Evolutionary conservation across 2,329 filamentous ascomycete species (phyloP), one percentile per base, ranked within the genome.

Genomic region (Xylariaceae sp.): DNA sequence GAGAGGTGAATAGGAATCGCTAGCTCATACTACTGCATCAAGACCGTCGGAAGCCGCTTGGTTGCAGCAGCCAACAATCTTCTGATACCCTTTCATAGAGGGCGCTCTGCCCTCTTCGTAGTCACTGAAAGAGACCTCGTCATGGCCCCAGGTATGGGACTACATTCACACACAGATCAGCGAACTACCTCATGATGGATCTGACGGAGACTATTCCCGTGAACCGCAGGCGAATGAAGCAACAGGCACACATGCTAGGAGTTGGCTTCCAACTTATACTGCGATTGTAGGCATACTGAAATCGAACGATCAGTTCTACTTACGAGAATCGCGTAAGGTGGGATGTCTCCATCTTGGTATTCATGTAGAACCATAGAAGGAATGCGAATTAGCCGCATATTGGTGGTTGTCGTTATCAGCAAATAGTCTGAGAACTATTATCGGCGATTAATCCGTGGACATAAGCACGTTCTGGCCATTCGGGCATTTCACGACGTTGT

Each of bases 261-360:
- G 30, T 34, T 8, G 10, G 11, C n/a, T 35, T 30, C 48, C 34
- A 13, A 42, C 37, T 18, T n/a, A 17, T 50, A 3, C 3, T 8
- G 23, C 23, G 6, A 11, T 17, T 47, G 30, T 18, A 18, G 23
- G 23, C 23, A 30, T 30, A 30, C 23, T 30, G 23, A 30, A 30
- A 4, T 30, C 23, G 23, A 30, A 30, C 2, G 23, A 30, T 44
- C 47, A 30, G 13, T 7, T 15, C 13, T 3, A 51, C 57, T 49
- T 44, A 53, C 53, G 7, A 59, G 18, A 44, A 59, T 59, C 2
- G 57, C 57, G 42, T 59, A 59, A n/a, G 57, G 53, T 2, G 49
- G 57, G 5, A 50, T 39, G 10, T 53, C 53, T 9, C 49, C 49
- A 37, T 47, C 37, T 2, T 56, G 57, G 30, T 59, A 50, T 56